A percentile compares a stretch with the other conserved stretches of the same genome.
Evolutionary conservation across 1,284 basidiomycete genomes (phyloP).

Genomic region (Ganoderma multipileum): DNA sequence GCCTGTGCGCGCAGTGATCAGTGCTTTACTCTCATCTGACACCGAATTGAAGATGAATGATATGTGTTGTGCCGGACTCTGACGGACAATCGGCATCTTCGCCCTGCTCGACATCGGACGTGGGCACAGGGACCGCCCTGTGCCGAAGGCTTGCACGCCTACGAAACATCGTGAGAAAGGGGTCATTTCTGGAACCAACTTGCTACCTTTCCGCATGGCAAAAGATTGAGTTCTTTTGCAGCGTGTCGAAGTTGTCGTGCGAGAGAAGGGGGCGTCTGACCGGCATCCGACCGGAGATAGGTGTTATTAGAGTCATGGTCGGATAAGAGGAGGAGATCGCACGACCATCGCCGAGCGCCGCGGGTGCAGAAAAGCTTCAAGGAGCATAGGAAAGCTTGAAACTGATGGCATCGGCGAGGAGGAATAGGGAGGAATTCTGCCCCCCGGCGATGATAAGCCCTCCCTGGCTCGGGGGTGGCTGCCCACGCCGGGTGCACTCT

Average conservation of each 20-base stretch:
- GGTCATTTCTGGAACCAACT: neutral
- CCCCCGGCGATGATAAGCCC: neutral
- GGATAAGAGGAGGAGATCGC: slow-evolving; percentile 26
- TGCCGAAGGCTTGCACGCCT: neutral
- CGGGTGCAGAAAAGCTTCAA: slow-evolving; percentile 13
- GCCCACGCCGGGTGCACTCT: neutral
- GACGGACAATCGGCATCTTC: neutral
- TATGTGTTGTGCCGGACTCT: neutral
- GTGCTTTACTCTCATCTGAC: neutral
- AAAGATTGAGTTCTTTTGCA: neutral
- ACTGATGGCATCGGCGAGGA: slow-evolving; percentile 28
- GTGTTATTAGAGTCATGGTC: slow-evolving; percentile 8
- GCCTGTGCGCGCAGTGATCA: neutral
- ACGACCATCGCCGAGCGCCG: slow-evolving; percentile 19
- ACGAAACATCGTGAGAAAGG: neutral
- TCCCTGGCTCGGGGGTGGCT: neutral
- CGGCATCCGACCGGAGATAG: slow-evolving; percentile 22
- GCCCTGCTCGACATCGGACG: no score
- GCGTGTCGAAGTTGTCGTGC: neutral
- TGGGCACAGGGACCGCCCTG: neutral
- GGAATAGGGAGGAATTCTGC: neutral
- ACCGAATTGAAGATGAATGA: neutral
- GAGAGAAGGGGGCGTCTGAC: slow-evolving; percentile 7
- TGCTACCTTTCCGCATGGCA: neutral
- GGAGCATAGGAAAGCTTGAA: slow-evolving; percentile 27